Conservation (phyloP, 345 rosid species). For the Gossypium stocksii region DNA sequence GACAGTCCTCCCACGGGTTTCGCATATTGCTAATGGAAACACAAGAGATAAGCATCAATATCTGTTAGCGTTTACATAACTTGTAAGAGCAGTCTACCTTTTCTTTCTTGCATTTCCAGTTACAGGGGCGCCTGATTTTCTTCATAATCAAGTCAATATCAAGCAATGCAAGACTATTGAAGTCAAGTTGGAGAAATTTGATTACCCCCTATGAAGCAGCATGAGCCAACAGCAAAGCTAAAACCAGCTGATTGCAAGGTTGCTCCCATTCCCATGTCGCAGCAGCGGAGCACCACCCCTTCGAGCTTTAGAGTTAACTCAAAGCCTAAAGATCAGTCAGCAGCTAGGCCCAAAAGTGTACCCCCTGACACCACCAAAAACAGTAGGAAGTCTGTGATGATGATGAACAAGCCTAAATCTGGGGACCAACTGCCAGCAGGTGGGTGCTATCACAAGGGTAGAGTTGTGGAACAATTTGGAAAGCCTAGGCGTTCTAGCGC, state of each 20-base stretch:
- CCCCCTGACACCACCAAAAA: slow-evolving; percentile 30
- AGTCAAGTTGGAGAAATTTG: background rate
- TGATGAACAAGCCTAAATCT: slow-evolving; percentile 38
- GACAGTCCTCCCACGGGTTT: slow-evolving; percentile 4
- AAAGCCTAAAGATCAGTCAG: slow-evolving; percentile 31
- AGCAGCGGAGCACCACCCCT: slow-evolving; percentile 24
- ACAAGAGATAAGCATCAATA: background rate
- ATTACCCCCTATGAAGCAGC: slow-evolving; percentile 25
- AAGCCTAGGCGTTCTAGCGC: slow-evolving; percentile 40
- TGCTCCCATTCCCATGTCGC: slow-evolving; percentile 12
- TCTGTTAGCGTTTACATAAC: background rate
- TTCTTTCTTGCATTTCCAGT: slow-evolving; percentile 4
- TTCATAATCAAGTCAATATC: background rate
- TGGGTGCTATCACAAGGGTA: slow-evolving; percentile 36
- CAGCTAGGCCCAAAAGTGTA: slow-evolving; percentile 41
- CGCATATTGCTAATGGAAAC: background rate
- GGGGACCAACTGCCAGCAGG: slow-evolving; percentile 31
- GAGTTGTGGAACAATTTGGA: slow-evolving; percentile 45
- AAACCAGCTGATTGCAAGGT: slow-evolving; percentile 14
- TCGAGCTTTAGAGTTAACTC: slow-evolving; percentile 40
- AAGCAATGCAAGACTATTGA: background rate
- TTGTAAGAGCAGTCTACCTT: background rate
- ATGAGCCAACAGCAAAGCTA: slow-evolving; percentile 13
- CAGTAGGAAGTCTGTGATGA: slow-evolving; percentile 36
- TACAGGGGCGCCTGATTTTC: background rate